Base-by-base conservation (phyloP, 106 monocot genomes). In the Ottelia alismoides region DNA sequence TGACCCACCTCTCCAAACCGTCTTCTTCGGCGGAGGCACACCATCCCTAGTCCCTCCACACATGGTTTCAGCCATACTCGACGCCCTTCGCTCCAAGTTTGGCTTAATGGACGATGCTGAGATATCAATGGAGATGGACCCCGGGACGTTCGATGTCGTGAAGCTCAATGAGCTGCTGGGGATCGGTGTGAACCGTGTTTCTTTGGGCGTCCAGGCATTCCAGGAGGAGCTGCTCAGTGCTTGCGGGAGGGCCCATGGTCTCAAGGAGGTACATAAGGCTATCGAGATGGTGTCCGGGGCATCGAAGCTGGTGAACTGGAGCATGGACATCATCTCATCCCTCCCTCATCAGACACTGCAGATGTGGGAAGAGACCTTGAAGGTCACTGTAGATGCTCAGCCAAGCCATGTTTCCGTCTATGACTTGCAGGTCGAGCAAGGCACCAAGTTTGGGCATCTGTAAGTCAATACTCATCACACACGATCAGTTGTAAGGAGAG, bases 81-180 rank as follows among this genome's bases (percentile, higher is more conserved):
- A 67, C 45, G 57, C 67, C 0, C 70, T 98, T 14, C 56, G 44
- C 0, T 49, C 61, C 3, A 65, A 65, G 48, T 86, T 90, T 44
- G 79, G 85, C 32, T 12, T 80, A 1, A 20, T 28, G 0, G 22
- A 51, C 1, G 51, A 60, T 30, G 65, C 85, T 0, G 98, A 98
- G 65, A 52, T 98, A 19, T 98, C 98, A 18, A 90, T 98, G 12
- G 98, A 98, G 57, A 98, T 98, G 98, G 98, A 98, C 62, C 98
- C 98, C 2, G 98, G 98, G 9, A 98, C 89, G 2, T 98, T 98
- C 45, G 89, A 86, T 35, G 45, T 28, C 14, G 48, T 1, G 44
- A 79, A 25, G 55, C 22, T 98, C 49, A 57, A 58, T 26, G 79
- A 76, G 18, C 27, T 86, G 32, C 27, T 85, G 43, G 68, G 53